Percentiles rank a stretch among this genome's conserved stretches.
Evolutionary conservation across 2,329 filamentous ascomycete species (phyloP).

Genomic region (Fusarium napiforme): DNA sequence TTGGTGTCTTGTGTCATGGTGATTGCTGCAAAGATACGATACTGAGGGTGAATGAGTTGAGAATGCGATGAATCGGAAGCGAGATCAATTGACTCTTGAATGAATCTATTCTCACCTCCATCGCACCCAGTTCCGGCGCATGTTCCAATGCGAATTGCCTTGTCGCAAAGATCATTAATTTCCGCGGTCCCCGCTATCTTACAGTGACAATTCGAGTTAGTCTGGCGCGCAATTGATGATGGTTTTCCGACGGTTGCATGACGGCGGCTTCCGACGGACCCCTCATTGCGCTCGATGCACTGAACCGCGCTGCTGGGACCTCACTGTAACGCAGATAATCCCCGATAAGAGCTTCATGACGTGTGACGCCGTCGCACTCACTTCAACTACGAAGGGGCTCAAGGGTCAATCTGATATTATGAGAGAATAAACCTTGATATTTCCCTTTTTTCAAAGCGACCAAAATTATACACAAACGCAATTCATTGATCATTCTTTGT

Average conservation of each 20-base stretch:
- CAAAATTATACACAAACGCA: neutral
- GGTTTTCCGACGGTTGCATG: conserved; percentile 17
- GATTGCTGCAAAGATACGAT: neutral
- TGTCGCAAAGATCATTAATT: neutral
- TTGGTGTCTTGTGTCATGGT: conserved; percentile 23
- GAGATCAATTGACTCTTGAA: neutral
- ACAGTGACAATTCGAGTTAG: neutral
- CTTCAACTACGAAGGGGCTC: neutral
- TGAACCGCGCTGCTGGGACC: conserved; percentile 2
- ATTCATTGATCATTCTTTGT: neutral
- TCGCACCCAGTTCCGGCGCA: neutral
- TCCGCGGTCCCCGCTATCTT: conserved; percentile 11
- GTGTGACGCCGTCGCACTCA: neutral
- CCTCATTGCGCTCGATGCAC: neutral
- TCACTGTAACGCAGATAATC: neutral
- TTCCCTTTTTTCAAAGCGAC: neutral
- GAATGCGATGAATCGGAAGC: neutral
- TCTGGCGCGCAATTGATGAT: neutral
- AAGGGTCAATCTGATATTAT: neutral
- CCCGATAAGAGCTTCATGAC: neutral
- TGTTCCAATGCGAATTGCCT: neutral
- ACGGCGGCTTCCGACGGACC: conserved; percentile 6
- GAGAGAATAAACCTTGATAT: neutral
- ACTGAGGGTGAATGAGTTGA: neutral
- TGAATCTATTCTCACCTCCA: neutral